Base-by-base conservation (phyloP, 345 rosid genomes). In the Raphanus sativus region DNA sequence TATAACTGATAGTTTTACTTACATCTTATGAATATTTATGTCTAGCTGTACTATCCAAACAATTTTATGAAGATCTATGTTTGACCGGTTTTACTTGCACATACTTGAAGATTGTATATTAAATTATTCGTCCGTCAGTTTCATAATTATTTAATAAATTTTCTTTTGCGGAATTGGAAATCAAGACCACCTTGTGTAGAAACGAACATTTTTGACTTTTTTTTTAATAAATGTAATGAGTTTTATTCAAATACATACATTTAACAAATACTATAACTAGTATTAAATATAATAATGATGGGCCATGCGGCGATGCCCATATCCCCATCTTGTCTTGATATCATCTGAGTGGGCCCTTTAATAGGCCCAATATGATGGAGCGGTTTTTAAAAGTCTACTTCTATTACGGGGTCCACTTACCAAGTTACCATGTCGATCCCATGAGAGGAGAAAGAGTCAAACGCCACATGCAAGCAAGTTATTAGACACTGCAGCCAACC, bases 361-460 rank as follows among this genome's bases (percentile, higher is more conserved):
- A 33, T 16, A 32, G 69, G 76, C 76, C 76, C 69, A 73, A 45
- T 71, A 10, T 16, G 33, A 69, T 16, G 55, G n/a, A 34, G 7
- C 66, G 8, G 26, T 3, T 50, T 38, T 50, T 2, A 50, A n/a
- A 50, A n/a, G 56, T 50, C 59, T 52, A 52, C 59, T 16, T 50
- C 24, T 36, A 0, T 13, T 25, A n/a, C 38, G 4, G 21, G 54
- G 66, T 71, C 66, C 64, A 59, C 28, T 59, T 38, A 42, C 66
- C 52, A 17, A 38, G 2, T 59, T 38, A 42, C 66, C 52, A 17
- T 59, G 2, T 59, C 16, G 48, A 56, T 73, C 69, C 62, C 50
- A 62, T 62, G 15, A 60, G 48, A 50, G 32, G 65, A 16, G 59
- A 52, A 9, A n/a, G 2, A 52, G n/a, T 73, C 48, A 9, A 62